These are phyloP conservation scores for Chalciporus sphaerocephalus DNA, from an alignment of 768 basidiomycete genomes.

Conservation along the genomic window DNA sequence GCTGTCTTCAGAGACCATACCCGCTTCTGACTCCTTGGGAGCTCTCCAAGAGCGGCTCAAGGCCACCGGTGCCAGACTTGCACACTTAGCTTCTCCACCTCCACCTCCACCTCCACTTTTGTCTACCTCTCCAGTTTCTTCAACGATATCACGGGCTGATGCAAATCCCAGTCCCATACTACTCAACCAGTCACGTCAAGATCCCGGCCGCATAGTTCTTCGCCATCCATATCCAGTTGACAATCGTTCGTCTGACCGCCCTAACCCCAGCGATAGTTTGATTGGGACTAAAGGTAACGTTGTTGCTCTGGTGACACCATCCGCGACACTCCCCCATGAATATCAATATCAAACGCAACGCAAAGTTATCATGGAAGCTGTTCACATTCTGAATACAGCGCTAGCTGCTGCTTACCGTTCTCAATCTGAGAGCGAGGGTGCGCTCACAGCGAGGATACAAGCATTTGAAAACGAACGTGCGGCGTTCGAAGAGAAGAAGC, in stretches of 20 bases:
- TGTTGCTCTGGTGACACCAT: background rate
- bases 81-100: slow-evolving; percentile 5
- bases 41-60: slow-evolving; percentile 14
- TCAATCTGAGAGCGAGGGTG: slow-evolving; percentile 16
- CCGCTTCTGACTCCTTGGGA: slow-evolving; percentile 5
- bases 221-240: slow-evolving; percentile 8
- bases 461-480: slow-evolving; percentile 18
- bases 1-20: background rate
- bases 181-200: background rate
- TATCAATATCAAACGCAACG: slow-evolving; percentile 10
- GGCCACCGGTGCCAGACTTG: slow-evolving; percentile 12
- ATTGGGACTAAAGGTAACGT: background rate
- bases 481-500: slow-evolving; percentile 21
- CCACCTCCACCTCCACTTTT: slow-evolving; percentile 1
- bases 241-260: background rate
- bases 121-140: slow-evolving; percentile 9
- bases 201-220: background rate
- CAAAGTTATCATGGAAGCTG: slow-evolving; percentile 8
- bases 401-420: slow-evolving; percentile 7
- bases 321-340: slow-evolving; percentile 7
- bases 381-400: slow-evolving; percentile 9
- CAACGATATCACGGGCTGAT: background rate
- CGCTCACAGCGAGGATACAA: slow-evolving; percentile 9
- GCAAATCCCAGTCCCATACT: background rate
- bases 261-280: background rate